These are phyloP conservation scores for Wakefieldia striispora DNA, from an alignment of 768 basidiomycete genomes.

Conservation along the genomic window DNA sequence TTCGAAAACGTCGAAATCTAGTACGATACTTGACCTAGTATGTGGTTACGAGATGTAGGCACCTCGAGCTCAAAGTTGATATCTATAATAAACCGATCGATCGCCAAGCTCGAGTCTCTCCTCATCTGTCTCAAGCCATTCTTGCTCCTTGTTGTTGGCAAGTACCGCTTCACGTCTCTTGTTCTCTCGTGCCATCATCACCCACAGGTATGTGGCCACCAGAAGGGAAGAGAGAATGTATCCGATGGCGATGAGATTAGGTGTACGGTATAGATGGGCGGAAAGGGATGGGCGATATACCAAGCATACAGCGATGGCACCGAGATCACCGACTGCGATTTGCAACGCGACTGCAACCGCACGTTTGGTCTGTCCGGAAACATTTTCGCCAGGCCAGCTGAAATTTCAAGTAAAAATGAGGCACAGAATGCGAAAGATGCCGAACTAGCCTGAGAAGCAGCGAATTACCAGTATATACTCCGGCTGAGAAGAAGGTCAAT, in stretches of 20 bases:
- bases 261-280: conserved; percentile 47
- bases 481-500: conserved; percentile 28
- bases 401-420: background rate
- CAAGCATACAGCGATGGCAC: conserved; percentile 55
- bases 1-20: too few relatives aligned
- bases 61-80: conserved; percentile 22
- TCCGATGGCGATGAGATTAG: conserved; percentile 60
- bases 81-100: conserved; percentile 28
- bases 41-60: too few relatives aligned
- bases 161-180: conserved; percentile 36
- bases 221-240: conserved; percentile 48
- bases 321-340: conserved; percentile 61
- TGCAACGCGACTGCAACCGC: conserved; percentile 63
- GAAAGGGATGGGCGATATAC: conserved; percentile 52
- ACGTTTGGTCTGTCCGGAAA: conserved; percentile 67
- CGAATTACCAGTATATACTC: conserved; percentile 58
- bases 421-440: background rate
- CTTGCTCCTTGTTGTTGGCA: conserved; percentile 11
- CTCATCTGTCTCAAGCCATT: conserved; percentile 15
- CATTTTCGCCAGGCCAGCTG: conserved; percentile 63
- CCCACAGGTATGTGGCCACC: conserved; percentile 44
- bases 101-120: conserved; percentile 28
- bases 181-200: conserved; percentile 52
- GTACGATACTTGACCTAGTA: too few relatives aligned
- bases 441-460: conserved; percentile 48